Evolutionary conservation across 2,329 filamentous ascomycete species (phyloP).

Genomic region (Trichoderma asperellum): DNA sequence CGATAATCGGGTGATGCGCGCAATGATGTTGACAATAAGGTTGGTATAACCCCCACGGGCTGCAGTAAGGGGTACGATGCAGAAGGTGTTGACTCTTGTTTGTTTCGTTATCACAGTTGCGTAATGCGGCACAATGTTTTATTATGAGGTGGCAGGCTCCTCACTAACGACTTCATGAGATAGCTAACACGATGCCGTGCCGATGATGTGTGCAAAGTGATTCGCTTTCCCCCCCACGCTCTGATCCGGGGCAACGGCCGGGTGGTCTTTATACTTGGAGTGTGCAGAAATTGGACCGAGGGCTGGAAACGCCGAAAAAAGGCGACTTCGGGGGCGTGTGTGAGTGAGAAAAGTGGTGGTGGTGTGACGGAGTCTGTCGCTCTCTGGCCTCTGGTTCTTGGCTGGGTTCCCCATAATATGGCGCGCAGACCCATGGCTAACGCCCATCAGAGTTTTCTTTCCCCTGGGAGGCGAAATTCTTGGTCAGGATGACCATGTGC

Average conservation of each 20-base stretch:
- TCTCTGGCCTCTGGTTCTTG: not conserved
- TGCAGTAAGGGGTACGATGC: slow-evolving; percentile 2
- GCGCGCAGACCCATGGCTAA: slow-evolving; percentile 22
- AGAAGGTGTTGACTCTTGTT: slow-evolving; percentile 10
- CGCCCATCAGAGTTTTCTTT: slow-evolving; percentile 31
- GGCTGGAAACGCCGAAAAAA: slow-evolving; percentile 21
- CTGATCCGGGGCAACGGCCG: slow-evolving; percentile 20
- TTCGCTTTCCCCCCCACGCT: slow-evolving; percentile 18
- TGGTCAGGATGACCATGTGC: slow-evolving; percentile 25
- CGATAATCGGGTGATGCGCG: not conserved
- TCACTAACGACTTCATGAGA: slow-evolving; percentile 51
- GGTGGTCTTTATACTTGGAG: slow-evolving; percentile 15
- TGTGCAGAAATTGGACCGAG: slow-evolving; percentile 15
- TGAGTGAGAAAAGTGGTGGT: slow-evolving; percentile 10
- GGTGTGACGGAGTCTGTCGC: slow-evolving; percentile 26
- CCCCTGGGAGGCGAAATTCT: slow-evolving; percentile 29
- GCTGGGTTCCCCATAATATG: slow-evolving; percentile 13
- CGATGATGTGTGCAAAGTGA: slow-evolving; percentile 9
- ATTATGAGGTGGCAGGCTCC: slow-evolving; percentile 32
- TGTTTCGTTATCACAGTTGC: slow-evolving; percentile 23
- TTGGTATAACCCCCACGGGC: slow-evolving; percentile 6
- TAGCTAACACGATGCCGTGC: slow-evolving; percentile 7
- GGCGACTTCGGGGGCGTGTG: slow-evolving; percentile 19
- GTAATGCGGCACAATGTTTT: slow-evolving; percentile 22
- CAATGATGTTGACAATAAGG: not conserved